phyloP scores from a whole-genome alignment of 352 stramenopile species.

The Pythium biforme region DNA sequence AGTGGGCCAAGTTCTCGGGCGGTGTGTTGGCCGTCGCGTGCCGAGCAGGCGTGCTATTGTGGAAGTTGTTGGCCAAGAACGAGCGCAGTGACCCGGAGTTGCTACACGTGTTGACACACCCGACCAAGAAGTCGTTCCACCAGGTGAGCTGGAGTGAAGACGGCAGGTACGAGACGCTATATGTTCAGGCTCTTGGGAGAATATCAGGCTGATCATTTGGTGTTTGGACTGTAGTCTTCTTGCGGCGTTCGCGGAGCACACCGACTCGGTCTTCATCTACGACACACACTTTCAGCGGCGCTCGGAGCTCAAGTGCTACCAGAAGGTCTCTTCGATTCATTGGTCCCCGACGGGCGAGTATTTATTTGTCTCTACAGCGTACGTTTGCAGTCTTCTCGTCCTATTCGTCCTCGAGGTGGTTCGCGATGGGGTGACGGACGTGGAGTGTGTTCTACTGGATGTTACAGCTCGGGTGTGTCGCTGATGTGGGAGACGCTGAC shows the following conservation, averaged over 20 bases:
- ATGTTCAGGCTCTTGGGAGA: neutral
- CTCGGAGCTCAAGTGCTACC: constrained; percentile 62
- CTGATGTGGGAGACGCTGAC: constrained; percentile 81
- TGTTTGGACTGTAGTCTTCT: constrained; percentile 37
- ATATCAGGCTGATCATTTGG: too few species aligned
- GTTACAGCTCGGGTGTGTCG: constrained; percentile 46
- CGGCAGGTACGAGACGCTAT: constrained; percentile 33
- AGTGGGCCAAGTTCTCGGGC: constrained; percentile 65
- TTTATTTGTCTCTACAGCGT: constrained; percentile 74
- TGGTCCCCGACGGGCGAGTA: constrained; percentile 86
- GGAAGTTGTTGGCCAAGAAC: constrained; percentile 55
- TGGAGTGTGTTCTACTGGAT: neutral
- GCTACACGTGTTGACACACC: constrained; percentile 59
- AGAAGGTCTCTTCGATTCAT: constrained; percentile 47
- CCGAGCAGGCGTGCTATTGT: constrained; percentile 62
- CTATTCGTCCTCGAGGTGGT: neutral
- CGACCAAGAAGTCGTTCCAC: constrained; percentile 43
- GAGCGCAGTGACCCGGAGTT: constrained; percentile 48
- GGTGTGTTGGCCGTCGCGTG: constrained; percentile 64
- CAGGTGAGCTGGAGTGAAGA: constrained; percentile 73
- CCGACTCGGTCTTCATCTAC: constrained; percentile 52
- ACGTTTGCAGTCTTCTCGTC: constrained; percentile 18
- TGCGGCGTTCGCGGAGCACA: constrained; percentile 49
- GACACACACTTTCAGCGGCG: constrained; percentile 53
- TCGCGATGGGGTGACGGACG: neutral